Conservation (phyloP, 2,329 filamentous ascomycete genomes). For the Fusarium subglutinans region DNA sequence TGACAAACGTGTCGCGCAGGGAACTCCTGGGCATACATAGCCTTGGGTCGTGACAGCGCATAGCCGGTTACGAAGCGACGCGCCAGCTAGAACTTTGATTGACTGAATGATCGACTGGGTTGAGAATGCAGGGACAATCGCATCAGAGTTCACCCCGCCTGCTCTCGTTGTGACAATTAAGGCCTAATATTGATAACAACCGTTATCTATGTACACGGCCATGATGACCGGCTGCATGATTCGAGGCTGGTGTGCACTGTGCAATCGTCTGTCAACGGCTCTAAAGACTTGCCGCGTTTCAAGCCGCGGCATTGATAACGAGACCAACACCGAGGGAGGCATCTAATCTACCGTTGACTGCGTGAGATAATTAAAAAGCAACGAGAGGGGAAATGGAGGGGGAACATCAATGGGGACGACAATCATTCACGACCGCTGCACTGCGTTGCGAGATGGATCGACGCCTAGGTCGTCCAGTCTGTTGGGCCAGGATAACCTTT, state of each 20-base stretch:
- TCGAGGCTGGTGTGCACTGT: background rate
- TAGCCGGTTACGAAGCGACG: constrained; percentile 29
- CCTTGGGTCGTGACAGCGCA: constrained; percentile 27
- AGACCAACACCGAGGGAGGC: constrained; percentile 29
- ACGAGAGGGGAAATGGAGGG: constrained; percentile 22
- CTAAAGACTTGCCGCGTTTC: constrained; percentile 33
- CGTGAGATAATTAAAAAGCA: constrained; percentile 26
- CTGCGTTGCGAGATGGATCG: constrained; percentile 37
- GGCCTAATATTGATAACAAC: background rate
- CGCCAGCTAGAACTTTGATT: constrained; percentile 18
- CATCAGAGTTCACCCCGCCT: constrained; percentile 29
- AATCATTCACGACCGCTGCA: constrained; percentile 15
- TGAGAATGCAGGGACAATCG: constrained; percentile 23
- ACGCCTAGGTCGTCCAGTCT: constrained; percentile 36
- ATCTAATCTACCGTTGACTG: constrained; percentile 20
- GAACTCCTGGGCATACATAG: constrained; percentile 26
- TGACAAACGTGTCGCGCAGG: constrained; percentile 37
- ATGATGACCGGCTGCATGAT: constrained; percentile 18
- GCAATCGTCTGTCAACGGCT: constrained; percentile 1
- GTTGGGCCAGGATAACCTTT: constrained; percentile 38
- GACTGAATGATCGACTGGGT: constrained; percentile 6
- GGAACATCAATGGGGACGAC: background rate
- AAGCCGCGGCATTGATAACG: constrained; percentile 13
- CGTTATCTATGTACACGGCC: background rate
- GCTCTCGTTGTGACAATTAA: constrained; percentile 2